Percentiles rank a stretch among this genome's conserved stretches.
These are phyloP conservation scores for Gaertneriomyces sp. DNA, from an alignment of 192 early-diverging fungal species.

Conservation along the genomic window DNA sequence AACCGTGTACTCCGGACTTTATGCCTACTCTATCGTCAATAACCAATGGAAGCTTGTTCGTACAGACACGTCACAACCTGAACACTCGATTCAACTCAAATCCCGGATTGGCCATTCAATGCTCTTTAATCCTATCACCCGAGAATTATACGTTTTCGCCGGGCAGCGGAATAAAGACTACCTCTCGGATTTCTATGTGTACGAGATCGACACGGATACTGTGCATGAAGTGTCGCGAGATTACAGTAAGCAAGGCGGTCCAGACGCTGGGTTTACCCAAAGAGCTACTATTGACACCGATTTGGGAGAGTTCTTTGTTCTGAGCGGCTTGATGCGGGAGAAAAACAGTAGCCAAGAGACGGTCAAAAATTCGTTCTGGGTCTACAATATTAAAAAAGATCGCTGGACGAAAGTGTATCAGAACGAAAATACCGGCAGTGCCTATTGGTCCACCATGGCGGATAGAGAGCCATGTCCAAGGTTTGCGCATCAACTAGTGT, in stretches of 20 bases:
- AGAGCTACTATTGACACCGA: conserved; percentile 75
- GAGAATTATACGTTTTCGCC: conserved; percentile 83
- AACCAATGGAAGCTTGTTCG: conserved; percentile 75
- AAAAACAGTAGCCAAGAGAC: conserved; percentile 51
- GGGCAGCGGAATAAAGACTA: conserved; percentile 82
- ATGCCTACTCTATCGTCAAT: conserved; percentile 66
- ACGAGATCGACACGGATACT: conserved; percentile 73
- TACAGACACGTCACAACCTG: conserved; percentile 52
- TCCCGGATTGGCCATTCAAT: conserved; percentile 88
- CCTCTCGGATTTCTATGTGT: conserved; percentile 76
- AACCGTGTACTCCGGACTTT: conserved; percentile 82
- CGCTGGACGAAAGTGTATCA: conserved; percentile 70
- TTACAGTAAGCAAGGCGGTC: conserved; percentile 68
- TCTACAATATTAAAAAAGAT: conserved; percentile 57
- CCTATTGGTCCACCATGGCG: conserved; percentile 50
- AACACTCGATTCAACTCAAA: conserved; percentile 62
- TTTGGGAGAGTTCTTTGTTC: conserved; percentile 80
- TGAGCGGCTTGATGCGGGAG: conserved; percentile 68
- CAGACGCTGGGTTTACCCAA: conserved; percentile 79
- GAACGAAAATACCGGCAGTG: conserved; percentile 54
- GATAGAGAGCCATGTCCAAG: conserved; percentile 74
- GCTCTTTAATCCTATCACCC: conserved; percentile 70
- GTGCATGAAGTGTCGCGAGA: conserved; percentile 78
- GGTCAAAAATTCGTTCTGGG: conserved; percentile 76
- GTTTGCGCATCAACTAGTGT: conserved; percentile 90